phyloP scores from a whole-genome alignment of 2,329 filamentous ascomycete genomes.

The Pyrenophora teres region DNA sequence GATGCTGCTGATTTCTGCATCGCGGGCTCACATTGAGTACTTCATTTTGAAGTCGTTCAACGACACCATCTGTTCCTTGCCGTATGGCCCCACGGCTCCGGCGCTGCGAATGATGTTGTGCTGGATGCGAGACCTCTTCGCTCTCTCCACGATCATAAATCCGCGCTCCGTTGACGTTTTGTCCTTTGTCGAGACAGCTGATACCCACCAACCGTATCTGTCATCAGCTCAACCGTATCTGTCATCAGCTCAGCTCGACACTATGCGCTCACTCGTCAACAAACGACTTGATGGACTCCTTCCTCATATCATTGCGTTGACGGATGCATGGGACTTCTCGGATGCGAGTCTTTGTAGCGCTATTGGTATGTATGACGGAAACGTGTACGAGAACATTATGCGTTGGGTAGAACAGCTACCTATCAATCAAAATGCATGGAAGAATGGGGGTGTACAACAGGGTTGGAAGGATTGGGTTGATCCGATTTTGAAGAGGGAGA shows the following conservation, averaged over 20 bases:
- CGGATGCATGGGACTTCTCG: constrained; percentile 57
- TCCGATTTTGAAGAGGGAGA: constrained; percentile 3
- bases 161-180: constrained; percentile 30
- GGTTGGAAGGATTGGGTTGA: constrained; percentile 10
- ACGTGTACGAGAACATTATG: constrained; percentile 56
- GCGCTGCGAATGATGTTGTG: constrained; percentile 13
- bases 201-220: not conserved
- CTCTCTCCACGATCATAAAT: constrained; percentile 49
- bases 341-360: constrained; percentile 58
- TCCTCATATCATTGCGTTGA: constrained; percentile 55
- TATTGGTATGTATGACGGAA: constrained; percentile 55
- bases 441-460: not conserved
- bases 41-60: constrained; percentile 29
- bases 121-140: constrained; percentile 51
- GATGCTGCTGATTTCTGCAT: constrained; percentile 32
- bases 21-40: constrained; percentile 34
- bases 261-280: constrained; percentile 36
- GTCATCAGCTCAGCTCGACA: constrained; percentile 39
- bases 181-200: constrained; percentile 29
- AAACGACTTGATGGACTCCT: constrained; percentile 51
- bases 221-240: constrained; percentile 15
- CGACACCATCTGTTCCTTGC: not conserved
- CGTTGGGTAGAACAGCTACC: constrained; percentile 34
- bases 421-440: constrained; percentile 21
- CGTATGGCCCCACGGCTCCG: constrained; percentile 12